These are phyloP conservation scores for Agapanthus africanus DNA, from an alignment of 106 monocot species.

Conservation along the genomic window DNA sequence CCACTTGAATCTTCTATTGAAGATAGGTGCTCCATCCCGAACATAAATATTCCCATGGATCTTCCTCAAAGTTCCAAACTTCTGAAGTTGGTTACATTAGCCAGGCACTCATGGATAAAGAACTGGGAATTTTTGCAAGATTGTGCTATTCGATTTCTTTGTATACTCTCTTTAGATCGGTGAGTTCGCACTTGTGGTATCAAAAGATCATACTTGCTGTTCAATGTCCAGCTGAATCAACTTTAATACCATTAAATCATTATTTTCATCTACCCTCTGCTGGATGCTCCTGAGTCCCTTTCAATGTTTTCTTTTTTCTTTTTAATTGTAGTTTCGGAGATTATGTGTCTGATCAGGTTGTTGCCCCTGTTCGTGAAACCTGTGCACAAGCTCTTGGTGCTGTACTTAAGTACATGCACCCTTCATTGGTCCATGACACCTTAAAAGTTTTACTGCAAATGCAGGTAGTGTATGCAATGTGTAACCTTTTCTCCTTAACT, in stretches of 20 bases:
- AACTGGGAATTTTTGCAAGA: conserved; percentile 99
- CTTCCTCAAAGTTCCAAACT: conserved; percentile 51
- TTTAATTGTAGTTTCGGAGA: conserved; percentile 79
- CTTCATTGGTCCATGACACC: conserved; percentile 70
- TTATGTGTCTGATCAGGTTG: conserved; percentile 97
- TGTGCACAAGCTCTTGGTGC: conserved; percentile 97
- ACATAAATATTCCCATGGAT: conserved; percentile 18
- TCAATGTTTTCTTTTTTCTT: conserved; percentile 7
- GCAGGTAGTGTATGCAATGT: conserved; percentile 58
- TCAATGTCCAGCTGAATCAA: not conserved
- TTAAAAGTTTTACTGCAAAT: conserved; percentile 75
- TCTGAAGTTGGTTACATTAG: conserved; percentile 56
- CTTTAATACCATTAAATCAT: not conserved
- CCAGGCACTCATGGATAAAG: conserved; percentile 65
- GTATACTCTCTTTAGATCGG: conserved; percentile 93
- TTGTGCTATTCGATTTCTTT: conserved; percentile 86
- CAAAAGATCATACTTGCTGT: not conserved
- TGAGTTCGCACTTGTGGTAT: conserved; percentile 17
- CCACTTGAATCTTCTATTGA: conserved; percentile 12
- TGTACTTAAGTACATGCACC: conserved; percentile 89
- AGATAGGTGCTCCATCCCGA: conserved; percentile 17
- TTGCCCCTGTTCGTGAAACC: conserved; percentile 96
- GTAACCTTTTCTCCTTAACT: not conserved
- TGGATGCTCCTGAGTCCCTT: not conserved
- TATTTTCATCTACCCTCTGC: not conserved